Evolutionary conservation across 2,329 filamentous ascomycete genomes (phyloP).

Genomic region (Aspergillus arachidicola): DNA sequence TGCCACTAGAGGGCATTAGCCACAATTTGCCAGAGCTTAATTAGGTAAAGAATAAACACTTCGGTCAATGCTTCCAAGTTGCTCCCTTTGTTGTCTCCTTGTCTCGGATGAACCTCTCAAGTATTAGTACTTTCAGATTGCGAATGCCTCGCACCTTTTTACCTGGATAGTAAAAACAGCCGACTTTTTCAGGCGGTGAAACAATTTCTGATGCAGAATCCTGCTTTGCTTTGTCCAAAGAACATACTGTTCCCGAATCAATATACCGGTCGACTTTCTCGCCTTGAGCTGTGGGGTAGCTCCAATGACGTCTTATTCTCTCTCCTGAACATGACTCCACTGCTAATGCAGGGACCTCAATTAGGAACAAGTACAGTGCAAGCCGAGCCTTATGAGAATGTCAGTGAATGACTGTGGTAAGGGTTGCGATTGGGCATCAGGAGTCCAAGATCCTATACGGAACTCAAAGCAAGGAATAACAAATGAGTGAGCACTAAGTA

Average conservation of each 20-base stretch:
- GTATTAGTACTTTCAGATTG: not conserved
- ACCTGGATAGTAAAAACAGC: not conserved
- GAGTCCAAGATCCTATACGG: not conserved
- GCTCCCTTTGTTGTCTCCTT: not conserved
- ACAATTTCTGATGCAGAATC: not conserved
- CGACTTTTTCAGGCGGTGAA: not conserved
- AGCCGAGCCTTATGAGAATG: not conserved
- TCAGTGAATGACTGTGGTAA: not conserved
- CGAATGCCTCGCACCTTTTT: not conserved
- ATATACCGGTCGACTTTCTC: not conserved
- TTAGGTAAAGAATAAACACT: not conserved
- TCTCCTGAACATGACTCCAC: not conserved
- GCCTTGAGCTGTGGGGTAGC: not conserved
- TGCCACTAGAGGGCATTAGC: not conserved
- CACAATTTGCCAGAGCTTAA: not conserved
- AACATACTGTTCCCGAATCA: not conserved
- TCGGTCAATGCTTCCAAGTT: not conserved
- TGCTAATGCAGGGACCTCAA: not conserved
- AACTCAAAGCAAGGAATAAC: not conserved
- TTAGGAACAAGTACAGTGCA: not conserved
- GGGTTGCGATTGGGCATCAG: not conserved
- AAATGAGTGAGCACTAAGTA: not conserved
- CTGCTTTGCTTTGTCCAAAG: not conserved
- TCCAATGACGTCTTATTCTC: not conserved
- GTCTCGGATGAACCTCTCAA: not conserved